These are phyloP conservation scores for Cytospora paraplurivora DNA, from an alignment of 2,329 filamentous ascomycete genomes.

Conservation along the genomic window DNA sequence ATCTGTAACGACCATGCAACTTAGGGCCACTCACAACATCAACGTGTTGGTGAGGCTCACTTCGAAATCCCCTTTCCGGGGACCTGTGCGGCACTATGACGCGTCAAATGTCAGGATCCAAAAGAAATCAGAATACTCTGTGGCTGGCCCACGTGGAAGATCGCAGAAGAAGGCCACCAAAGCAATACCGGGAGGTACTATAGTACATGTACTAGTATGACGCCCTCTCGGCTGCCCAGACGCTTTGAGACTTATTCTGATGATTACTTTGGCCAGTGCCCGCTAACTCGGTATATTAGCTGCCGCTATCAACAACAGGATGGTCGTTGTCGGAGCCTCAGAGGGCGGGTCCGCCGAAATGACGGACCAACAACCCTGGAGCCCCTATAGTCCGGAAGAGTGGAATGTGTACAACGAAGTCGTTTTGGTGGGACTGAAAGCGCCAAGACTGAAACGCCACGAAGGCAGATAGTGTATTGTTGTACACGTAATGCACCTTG, in stretches of 20 bases:
- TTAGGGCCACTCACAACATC: neutral
- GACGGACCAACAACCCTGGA: too few species aligned
- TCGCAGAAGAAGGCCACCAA: neutral
- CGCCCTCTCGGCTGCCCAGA: neutral
- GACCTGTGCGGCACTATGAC: neutral
- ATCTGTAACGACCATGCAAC: too few species aligned
- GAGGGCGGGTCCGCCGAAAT: too few species aligned
- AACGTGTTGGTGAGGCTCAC: neutral
- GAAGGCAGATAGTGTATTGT: neutral
- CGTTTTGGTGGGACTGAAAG: neutral
- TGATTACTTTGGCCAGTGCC: neutral
- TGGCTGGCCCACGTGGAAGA: neutral
- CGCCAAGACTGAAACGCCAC: neutral
- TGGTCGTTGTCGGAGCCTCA: too few species aligned
- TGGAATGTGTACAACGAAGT: neutral
- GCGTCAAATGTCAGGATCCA: neutral
- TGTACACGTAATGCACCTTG: neutral
- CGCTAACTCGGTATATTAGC: neutral
- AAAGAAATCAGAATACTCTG: neutral
- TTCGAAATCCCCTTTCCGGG: neutral
- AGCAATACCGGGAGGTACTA: neutral
- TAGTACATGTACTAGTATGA: neutral
- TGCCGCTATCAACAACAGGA: too few species aligned
- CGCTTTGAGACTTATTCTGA: neutral
- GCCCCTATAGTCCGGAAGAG: too few species aligned